Percentiles rank a stretch among this genome's conserved stretches.
Conservation (phyloP, 305 asterid genomes). For the Striga hermonthica region DNA sequence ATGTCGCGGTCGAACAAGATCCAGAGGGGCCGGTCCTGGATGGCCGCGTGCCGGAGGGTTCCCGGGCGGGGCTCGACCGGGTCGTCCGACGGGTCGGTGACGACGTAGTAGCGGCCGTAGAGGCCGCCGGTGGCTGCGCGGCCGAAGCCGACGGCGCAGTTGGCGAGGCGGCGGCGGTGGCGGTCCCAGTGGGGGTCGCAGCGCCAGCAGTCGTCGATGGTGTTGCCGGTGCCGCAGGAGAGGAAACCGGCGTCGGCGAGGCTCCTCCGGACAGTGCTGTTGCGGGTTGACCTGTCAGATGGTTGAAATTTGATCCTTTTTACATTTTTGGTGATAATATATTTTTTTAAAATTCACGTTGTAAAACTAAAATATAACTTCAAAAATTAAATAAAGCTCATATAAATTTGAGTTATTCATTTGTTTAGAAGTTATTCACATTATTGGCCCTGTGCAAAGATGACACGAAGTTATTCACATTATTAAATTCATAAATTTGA, state of each 20-base stretch:
- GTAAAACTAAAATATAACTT: too few species aligned
- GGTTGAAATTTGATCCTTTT: neutral
- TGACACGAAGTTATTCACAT: too few species aligned
- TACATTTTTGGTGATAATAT: neutral
- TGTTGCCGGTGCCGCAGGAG: slow-evolving; percentile 58
- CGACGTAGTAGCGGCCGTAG: slow-evolving; percentile 61
- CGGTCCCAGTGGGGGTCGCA: slow-evolving; percentile 57
- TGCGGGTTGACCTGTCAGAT: slow-evolving; percentile 39
- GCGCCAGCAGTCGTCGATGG: slow-evolving; percentile 81
- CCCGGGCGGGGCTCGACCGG: slow-evolving; percentile 66
- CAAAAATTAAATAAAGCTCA: neutral
- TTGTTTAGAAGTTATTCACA: neutral
- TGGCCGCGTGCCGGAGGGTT: slow-evolving; percentile 69
- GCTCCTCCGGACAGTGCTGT: slow-evolving; percentile 59
- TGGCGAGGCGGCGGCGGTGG: slow-evolving; percentile 61
- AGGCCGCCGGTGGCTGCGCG: slow-evolving; percentile 67
- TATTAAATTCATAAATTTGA: too few species aligned
- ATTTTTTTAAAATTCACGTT: too few species aligned
- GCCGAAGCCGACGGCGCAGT: slow-evolving; percentile 70
- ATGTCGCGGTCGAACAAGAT: slow-evolving; percentile 68
- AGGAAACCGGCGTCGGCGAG: slow-evolving; percentile 46
- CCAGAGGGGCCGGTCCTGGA: slow-evolving; percentile 71
- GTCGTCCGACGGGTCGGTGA: slow-evolving; percentile 59
- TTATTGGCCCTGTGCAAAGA: too few species aligned
- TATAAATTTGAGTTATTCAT: neutral